Evolutionary conservation across 208 protist species (phyloP).

Genomic region (Porcisia deanei): DNA sequence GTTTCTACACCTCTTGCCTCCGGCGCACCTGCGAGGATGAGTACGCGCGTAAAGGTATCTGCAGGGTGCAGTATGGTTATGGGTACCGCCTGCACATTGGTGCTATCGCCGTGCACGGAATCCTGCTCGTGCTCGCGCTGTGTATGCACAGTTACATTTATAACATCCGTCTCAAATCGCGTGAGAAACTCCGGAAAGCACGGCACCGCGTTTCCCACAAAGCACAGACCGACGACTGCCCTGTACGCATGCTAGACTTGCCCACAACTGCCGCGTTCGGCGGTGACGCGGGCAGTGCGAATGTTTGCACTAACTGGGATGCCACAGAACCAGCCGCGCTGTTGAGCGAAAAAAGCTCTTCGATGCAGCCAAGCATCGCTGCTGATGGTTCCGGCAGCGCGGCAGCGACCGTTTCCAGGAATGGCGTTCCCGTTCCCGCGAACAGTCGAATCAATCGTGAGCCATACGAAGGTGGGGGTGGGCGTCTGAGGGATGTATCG

Average conservation of each 20-base stretch:
- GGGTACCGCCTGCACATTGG: constrained; percentile 65
- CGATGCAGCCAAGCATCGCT: background rate
- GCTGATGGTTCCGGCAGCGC: background rate
- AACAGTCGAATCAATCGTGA: background rate
- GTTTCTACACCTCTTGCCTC: constrained; percentile 53
- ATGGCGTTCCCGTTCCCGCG: background rate
- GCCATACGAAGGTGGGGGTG: background rate
- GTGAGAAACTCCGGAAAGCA: constrained; percentile 31
- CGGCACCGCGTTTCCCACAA: constrained; percentile 15
- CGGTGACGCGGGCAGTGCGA: background rate
- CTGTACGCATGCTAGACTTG: constrained; percentile 16
- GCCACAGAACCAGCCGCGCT: background rate
- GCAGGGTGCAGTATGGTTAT: constrained; percentile 44
- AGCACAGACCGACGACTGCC: constrained; percentile 16
- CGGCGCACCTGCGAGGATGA: constrained; percentile 39
- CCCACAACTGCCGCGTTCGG: background rate
- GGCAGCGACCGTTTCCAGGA: too few species aligned
- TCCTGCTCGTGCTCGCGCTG: constrained; percentile 42
- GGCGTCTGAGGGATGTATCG: background rate
- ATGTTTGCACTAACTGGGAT: background rate
- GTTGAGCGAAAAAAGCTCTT: background rate
- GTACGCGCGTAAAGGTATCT: constrained; percentile 19
- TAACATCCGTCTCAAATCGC: constrained; percentile 34
- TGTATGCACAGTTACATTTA: constrained; percentile 61
- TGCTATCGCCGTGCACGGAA: constrained; percentile 43